Base-by-base conservation (phyloP, 768 basidiomycete genomes). In the Cystobasidium ongulense region DNA sequence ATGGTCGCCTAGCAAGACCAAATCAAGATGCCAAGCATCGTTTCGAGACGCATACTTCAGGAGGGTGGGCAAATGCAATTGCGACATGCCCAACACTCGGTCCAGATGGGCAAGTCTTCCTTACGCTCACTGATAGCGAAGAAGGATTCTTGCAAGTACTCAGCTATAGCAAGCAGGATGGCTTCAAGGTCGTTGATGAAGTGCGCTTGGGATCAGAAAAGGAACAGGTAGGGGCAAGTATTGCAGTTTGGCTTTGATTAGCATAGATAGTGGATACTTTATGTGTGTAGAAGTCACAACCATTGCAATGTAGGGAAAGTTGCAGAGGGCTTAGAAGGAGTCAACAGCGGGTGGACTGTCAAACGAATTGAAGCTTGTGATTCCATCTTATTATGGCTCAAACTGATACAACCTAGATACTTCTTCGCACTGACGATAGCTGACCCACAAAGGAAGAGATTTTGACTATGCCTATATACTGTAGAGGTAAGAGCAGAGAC, bases 61-160 rank as follows among this genome's bases (percentile, higher is more conserved):
- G 79, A 18, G 79, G 79, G 27, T 80, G 79, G 79, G 79, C 79
- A 7, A 80, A 80, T 61, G 79, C 78, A 0, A 78, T 80, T n/a
- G 65, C 75, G 50, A 74, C 76, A 17, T 67, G 65, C 15, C 76
- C 76, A 15, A 76, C 76, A 0, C 21, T 21, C 0, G 71, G 62
- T 23, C 31, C 27, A 11, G 39, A 62, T 3, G 76, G 74, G 0
- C 23, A 57, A 39, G 75, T 75, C 23, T 79, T 41, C 15, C 43
- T 79, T 5, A 75, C 76, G 23, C 35, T 80, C 63, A 80, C 79
- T 46, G 78, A 79, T 59, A 75, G 73, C 38, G 79, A 80, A 63
- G 57, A 78, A 43, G 79, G 79, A 38, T 76, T 67, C 27, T 76
- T 80, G 27, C 29, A 73, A 35, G 52, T 79, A 1, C 59, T 79